Evolutionary conservation across 2,329 filamentous ascomycete species (phyloP).

Genomic region (Pyricularia sp.): DNA sequence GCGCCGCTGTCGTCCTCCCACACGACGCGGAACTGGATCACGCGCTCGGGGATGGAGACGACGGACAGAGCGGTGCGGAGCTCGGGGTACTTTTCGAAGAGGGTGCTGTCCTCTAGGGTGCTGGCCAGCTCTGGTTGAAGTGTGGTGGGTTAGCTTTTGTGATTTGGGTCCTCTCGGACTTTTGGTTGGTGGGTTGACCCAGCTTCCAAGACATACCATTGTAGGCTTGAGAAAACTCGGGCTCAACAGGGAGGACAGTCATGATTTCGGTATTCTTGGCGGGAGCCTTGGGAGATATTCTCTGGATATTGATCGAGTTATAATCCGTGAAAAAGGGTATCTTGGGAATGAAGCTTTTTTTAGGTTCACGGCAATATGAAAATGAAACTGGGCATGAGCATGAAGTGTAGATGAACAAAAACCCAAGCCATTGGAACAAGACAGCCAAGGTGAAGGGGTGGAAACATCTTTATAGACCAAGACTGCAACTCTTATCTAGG

Average conservation of each 20-base stretch:
- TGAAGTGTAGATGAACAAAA: not conserved
- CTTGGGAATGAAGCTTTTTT: not conserved
- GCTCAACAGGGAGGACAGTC: slow-evolving; percentile 77
- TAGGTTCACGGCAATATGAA: not conserved
- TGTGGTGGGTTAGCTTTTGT: not conserved
- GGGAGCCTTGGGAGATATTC: not conserved
- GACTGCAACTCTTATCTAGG: not conserved
- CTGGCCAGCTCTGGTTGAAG: slow-evolving; percentile 65
- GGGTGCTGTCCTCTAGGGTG: slow-evolving; percentile 83
- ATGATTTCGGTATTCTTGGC: slow-evolving; percentile 30
- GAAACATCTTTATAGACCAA: slow-evolving; percentile 1
- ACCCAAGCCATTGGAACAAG: not conserved
- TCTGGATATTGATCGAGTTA: not conserved
- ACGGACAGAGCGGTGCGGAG: slow-evolving; percentile 85
- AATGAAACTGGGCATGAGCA: not conserved
- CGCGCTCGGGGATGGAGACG: slow-evolving; percentile 79
- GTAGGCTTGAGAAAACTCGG: slow-evolving; percentile 98
- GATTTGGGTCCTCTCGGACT: not conserved
- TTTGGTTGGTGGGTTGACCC: not conserved
- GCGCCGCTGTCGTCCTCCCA: slow-evolving; percentile 92
- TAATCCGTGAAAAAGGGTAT: not conserved
- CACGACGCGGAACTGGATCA: slow-evolving; percentile 93
- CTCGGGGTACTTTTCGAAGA: slow-evolving; percentile 90
- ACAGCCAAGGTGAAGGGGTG: not conserved
- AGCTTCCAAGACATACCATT: slow-evolving; percentile 48